Conservation (phyloP, 805 yeast genomes). For the Barnettozyma botsteinii region DNA sequence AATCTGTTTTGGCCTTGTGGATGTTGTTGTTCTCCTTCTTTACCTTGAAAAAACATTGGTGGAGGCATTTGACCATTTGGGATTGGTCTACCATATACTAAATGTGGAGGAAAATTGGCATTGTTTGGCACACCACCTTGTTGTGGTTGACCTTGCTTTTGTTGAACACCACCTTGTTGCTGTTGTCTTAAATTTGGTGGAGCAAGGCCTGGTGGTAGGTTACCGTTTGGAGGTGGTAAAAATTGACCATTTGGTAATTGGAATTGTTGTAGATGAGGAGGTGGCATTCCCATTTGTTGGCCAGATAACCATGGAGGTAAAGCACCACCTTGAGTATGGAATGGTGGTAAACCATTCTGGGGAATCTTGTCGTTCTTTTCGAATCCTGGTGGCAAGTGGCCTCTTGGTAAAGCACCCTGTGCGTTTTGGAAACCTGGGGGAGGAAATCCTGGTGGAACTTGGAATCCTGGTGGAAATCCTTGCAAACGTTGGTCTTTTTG, state of each 20-base stretch:
- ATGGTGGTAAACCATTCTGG: slow-evolving; percentile 17
- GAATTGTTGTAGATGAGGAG: slow-evolving; percentile 9
- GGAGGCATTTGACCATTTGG: slow-evolving; percentile 10
- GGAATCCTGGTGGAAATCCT: slow-evolving; percentile 13
- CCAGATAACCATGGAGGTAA: slow-evolving; percentile 15
- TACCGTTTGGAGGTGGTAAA: slow-evolving; percentile 13
- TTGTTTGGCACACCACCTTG: slow-evolving; percentile 8
- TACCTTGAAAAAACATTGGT: slow-evolving; percentile 10
- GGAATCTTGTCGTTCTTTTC: slow-evolving; percentile 8
- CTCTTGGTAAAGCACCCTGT: slow-evolving; percentile 6
- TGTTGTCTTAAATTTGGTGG: slow-evolving; percentile 17
- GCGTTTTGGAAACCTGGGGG: slow-evolving; percentile 9
- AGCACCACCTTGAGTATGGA: slow-evolving; percentile 11
- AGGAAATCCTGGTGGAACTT: slow-evolving; percentile 8
- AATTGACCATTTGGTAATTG: slow-evolving; percentile 15
- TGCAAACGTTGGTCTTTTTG: slow-evolving; percentile 6
- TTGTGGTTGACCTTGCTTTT: slow-evolving; percentile 7
- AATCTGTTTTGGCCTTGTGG: slow-evolving; percentile 11
- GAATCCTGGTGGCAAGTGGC: slow-evolving; percentile 19
- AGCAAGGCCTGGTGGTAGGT: slow-evolving; percentile 14
- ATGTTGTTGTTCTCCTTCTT: slow-evolving; percentile 9
- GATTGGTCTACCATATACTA: slow-evolving; percentile 5
- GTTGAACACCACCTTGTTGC: slow-evolving; percentile 1
- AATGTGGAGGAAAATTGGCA: slow-evolving; percentile 11
- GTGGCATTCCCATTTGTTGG: slow-evolving; percentile 9